Evolutionary conservation across 345 rosid species (phyloP), one percentile per base, ranked within the genome.

Genomic region (Dipteronia sinensis): DNA sequence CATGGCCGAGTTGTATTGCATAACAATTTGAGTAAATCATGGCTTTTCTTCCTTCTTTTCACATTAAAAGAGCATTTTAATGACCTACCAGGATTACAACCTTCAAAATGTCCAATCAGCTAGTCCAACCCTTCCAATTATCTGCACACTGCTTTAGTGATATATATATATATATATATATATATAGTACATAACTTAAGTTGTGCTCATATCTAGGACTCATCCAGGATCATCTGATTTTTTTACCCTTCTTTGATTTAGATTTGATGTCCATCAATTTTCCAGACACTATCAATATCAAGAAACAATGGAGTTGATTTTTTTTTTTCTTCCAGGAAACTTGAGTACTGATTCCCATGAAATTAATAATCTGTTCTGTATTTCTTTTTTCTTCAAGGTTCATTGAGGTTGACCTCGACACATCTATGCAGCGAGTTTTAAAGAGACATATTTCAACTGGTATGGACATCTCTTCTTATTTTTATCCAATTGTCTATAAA

Each of bases 371-470:
- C 6, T 72, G 67, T 65, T 62, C 70, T 47, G 40, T 77, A 19
- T 73, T 75, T 25, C 51, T 61, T 65, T 69, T 83, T 74, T 15
- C 11, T 78, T 62, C 62, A 79, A 92, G 97, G 97, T 91, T 94
- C 80, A 86, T 94, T 69, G 97, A 94, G 47, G 87, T 90, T 56
- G 90, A 94, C 80, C 87, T 93, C 6, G 94, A 91, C 63, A 86
- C 75, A 16, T 87, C 95, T 56, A 97, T 94, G 97, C 83, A 87
- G 29, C 89, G 98, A 27, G 98, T 97, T 77, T 71, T 90, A 65
- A 85, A 79, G 62, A 81, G 97, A 79, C 97, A 94, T 82, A 88
- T 96, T 77, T 88, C 93, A 67, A 89, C 97, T 4, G 99, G 97
- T 94, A 74, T 11, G 70, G 11, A 22, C 9, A 44, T 29, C 2